phyloP scores from a whole-genome alignment of 495 filamentous ascomycete species.

The Aspergillus cavernicola region DNA sequence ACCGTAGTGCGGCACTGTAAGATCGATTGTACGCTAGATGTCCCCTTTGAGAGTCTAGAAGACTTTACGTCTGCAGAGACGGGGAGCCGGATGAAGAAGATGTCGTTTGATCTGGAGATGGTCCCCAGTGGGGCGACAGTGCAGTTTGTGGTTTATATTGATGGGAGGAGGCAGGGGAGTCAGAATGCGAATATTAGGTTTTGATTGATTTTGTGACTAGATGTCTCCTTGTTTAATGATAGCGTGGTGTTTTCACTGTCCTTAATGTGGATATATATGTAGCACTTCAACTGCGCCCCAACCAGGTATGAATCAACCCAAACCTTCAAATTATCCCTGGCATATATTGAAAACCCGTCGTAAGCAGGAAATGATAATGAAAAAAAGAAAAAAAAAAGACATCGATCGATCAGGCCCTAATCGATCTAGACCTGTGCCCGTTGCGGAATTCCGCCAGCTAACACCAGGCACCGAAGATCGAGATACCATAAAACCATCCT shows the following conservation, averaged over 20 bases:
- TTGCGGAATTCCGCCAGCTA: constrained; percentile 7
- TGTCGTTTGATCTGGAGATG: constrained; percentile 8
- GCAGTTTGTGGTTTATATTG: constrained; percentile 2
- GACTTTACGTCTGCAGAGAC: constrained; percentile 2
- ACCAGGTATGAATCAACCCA: no score
- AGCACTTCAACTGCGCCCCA: no score
- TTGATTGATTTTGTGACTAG: background rate
- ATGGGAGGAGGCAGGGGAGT: background rate
- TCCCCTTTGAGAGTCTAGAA: background rate
- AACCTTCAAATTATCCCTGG: no score
- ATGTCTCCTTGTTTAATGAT: no score
- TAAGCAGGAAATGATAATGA: no score
- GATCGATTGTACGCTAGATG: background rate
- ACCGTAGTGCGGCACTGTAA: background rate
- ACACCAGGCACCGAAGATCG: background rate
- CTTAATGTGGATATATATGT: no score
- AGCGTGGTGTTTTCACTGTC: no score
- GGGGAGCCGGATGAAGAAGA: constrained; percentile 1
- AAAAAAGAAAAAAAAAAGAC: no score
- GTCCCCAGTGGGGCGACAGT: background rate
- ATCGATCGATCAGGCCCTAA: no score
- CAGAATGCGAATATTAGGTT: constrained; percentile 4
- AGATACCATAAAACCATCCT: background rate
- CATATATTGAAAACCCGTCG: no score
- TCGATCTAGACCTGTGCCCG: no score